Conservation (phyloP, 768 basidiomycete genomes). For the Leccinum disarticulatum region DNA sequence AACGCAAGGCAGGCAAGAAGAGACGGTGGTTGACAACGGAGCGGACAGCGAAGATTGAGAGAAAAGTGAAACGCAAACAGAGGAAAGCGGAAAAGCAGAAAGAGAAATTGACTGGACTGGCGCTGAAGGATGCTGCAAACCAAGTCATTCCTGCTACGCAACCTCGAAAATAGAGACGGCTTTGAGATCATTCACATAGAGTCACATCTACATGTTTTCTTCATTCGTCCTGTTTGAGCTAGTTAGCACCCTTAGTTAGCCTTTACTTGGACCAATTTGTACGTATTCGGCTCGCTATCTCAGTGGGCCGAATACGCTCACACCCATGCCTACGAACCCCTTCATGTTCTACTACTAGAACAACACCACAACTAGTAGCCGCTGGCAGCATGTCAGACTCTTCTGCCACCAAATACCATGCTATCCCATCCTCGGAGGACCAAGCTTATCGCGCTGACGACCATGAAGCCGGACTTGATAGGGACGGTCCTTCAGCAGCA, state of each 20-base stretch:
- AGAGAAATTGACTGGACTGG: constrained; percentile 54
- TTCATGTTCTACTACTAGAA: neutral
- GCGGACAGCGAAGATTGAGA: constrained; percentile 38
- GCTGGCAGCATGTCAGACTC: constrained; percentile 11
- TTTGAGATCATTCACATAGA: neutral
- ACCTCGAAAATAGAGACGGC: constrained; percentile 8
- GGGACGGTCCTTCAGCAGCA: constrained; percentile 25
- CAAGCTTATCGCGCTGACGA: constrained; percentile 1
- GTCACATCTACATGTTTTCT: neutral
- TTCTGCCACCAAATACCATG: constrained; percentile 12
- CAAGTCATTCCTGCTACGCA: constrained; percentile 50
- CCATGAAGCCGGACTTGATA: constrained; percentile 1
- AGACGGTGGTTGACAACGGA: constrained; percentile 45
- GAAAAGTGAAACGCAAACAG: constrained; percentile 39
- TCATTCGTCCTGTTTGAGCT: neutral
- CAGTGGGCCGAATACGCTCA: neutral
- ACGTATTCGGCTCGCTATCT: neutral
- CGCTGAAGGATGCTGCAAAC: constrained; percentile 54
- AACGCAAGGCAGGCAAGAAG: constrained; percentile 61
- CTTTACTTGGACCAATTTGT: constrained; percentile 1
- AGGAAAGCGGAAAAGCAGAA: constrained; percentile 46
- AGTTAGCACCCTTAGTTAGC: neutral
- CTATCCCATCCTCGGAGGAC: constrained; percentile 24
- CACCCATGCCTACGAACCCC: neutral
- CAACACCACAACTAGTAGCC: neutral